phyloP scores from a whole-genome alignment of 2,329 filamentous ascomycete genomes.

The Trematosphaeria pertusa region DNA sequence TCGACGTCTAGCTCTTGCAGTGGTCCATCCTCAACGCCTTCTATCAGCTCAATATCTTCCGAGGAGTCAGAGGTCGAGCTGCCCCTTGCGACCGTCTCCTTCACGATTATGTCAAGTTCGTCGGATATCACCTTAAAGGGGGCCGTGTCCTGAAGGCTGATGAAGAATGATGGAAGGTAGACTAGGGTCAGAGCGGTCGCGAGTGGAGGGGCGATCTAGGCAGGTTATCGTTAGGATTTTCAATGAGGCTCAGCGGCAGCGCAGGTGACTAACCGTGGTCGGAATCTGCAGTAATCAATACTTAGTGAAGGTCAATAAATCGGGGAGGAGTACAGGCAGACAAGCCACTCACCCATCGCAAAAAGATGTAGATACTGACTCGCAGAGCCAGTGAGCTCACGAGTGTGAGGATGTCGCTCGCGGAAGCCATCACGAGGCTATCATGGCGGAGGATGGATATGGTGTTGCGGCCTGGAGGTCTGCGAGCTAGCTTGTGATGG shows the following conservation, averaged over 20 bases:
- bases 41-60: conserved; percentile 44
- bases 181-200: conserved; percentile 69
- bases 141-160: conserved; percentile 63
- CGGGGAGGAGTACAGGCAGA: conserved; percentile 14
- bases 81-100: conserved; percentile 46
- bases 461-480: conserved; percentile 12
- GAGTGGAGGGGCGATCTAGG: conserved; percentile 50
- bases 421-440: conserved; percentile 39
- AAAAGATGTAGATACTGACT: conserved; percentile 62
- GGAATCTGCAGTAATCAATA: conserved; percentile 35
- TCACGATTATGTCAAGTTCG: conserved; percentile 60
- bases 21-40: conserved; percentile 48
- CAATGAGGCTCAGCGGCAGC: background rate
- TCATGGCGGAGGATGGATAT: conserved; percentile 13
- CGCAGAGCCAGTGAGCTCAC: conserved; percentile 60
- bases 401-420: conserved; percentile 43
- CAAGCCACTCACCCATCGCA: conserved; percentile 64
- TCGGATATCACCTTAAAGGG: conserved; percentile 65
- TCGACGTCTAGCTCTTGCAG: conserved; percentile 63
- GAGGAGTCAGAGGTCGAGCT: conserved; percentile 35
- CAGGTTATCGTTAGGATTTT: conserved; percentile 14
- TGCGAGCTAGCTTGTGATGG: background rate
- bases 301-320: conserved; percentile 15
- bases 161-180: conserved; percentile 70
- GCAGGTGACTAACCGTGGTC: conserved; percentile 34